phyloP scores from a whole-genome alignment of 2,329 filamentous ascomycete genomes.

The Diaporthe batatas region DNA sequence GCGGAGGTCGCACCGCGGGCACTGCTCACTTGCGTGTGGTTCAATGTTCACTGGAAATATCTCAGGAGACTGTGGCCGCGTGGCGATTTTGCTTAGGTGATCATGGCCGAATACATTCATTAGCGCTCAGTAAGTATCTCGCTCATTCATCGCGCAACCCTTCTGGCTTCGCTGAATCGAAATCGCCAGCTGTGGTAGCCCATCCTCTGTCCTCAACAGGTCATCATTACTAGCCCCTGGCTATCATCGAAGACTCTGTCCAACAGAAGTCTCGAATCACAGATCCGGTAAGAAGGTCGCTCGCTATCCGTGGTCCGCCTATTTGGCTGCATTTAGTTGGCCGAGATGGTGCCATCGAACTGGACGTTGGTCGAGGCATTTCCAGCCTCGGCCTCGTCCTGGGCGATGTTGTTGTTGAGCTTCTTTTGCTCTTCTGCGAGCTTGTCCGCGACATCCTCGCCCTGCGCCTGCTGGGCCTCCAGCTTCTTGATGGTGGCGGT shows the following conservation, averaged over 20 bases:
- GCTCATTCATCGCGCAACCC: neutral
- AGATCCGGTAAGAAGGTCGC: neutral
- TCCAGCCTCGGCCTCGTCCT: slow-evolving; percentile 56
- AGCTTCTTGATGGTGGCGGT: slow-evolving; percentile 59
- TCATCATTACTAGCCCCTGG: slow-evolving; percentile 31
- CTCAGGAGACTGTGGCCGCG: too few species aligned
- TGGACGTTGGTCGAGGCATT: slow-evolving; percentile 52
- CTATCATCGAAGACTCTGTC: slow-evolving; percentile 9
- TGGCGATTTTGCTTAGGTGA: neutral
- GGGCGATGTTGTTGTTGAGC: slow-evolving; percentile 59
- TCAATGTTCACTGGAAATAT: too few species aligned
- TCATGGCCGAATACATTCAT: neutral
- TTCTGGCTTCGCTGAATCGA: neutral
- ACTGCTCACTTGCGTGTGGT: too few species aligned
- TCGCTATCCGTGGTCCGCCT: neutral
- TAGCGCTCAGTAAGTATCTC: neutral
- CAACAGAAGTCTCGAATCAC: slow-evolving; percentile 14
- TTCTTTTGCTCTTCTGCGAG: slow-evolving; percentile 59
- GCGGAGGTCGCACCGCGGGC: too few species aligned
- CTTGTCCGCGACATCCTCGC: slow-evolving; percentile 53
- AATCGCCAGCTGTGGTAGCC: slow-evolving; percentile 7
- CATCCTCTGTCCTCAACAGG: slow-evolving; percentile 21
- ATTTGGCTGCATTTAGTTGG: neutral
- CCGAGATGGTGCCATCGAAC: slow-evolving; percentile 48
- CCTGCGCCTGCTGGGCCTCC: slow-evolving; percentile 59